Evolutionary conservation across 1,139 yeast species (phyloP).

Genomic region (Kurtzmaniella natalensis): DNA sequence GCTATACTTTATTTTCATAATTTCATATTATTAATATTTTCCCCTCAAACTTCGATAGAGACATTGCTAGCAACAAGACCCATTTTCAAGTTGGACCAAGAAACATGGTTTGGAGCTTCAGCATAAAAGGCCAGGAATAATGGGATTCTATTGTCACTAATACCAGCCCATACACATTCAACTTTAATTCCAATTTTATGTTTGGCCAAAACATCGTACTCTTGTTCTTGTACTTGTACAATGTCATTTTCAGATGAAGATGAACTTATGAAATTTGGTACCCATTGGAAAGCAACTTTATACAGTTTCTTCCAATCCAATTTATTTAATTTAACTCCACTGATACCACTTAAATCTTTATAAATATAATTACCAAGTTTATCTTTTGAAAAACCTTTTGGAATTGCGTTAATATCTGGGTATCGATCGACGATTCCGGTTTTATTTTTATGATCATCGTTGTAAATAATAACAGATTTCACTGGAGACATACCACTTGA

Average conservation of each 20-base stretch:
- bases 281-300: slow-evolving; percentile 72
- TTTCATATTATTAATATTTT: too few relatives aligned
- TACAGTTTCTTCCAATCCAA: slow-evolving; percentile 55
- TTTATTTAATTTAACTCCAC: slow-evolving; percentile 58
- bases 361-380: slow-evolving; percentile 48
- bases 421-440: slow-evolving; percentile 4
- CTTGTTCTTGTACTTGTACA: slow-evolving; percentile 27
- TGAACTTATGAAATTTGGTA: slow-evolving; percentile 56
- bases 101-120: slow-evolving; percentile 59
- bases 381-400: slow-evolving; percentile 51
- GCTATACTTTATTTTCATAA: too few relatives aligned
- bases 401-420: slow-evolving; percentile 17
- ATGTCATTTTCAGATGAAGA: too few relatives aligned
- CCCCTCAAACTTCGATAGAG: slow-evolving; percentile 35
- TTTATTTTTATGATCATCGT: slow-evolving; percentile 20
- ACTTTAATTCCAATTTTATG: slow-evolving; percentile 49
- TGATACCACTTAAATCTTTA: slow-evolving; percentile 58
- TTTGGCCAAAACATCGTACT: slow-evolving; percentile 13
- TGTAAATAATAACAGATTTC: slow-evolving; percentile 51
- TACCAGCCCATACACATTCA: slow-evolving; percentile 74
- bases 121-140: slow-evolving; percentile 65
- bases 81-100: slow-evolving; percentile 60
- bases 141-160: slow-evolving; percentile 46
- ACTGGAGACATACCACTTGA: slow-evolving; percentile 40
- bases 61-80: slow-evolving; percentile 59